A percentile compares a stretch with the other conserved stretches of the same genome.
Evolutionary conservation across 768 basidiomycete species (phyloP).

Genomic region (Scleroderma bovista): DNA sequence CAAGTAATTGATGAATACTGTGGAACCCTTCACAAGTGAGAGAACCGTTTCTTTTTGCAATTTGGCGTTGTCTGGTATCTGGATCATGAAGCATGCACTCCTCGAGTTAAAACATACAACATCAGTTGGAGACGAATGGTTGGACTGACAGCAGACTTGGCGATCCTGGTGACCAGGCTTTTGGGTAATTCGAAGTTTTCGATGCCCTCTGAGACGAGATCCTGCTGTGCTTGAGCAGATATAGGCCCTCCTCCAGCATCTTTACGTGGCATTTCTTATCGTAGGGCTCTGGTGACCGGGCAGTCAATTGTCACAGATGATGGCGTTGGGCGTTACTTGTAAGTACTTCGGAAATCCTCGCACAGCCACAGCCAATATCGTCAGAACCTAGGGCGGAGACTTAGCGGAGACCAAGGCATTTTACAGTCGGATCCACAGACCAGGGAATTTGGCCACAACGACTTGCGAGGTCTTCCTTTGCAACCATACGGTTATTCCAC

Average conservation of each 20-base stretch:
- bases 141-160: constrained; percentile 68
- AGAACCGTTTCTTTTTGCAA: constrained; percentile 86
- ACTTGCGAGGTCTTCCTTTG: too few species aligned
- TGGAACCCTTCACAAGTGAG: constrained; percentile 82
- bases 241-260: constrained; percentile 49
- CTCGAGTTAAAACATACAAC: background rate
- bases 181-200: constrained; percentile 89
- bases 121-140: background rate
- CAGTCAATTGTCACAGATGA: too few species aligned
- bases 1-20: constrained; percentile 93
- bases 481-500: too few species aligned
- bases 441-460: too few species aligned
- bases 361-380: too few species aligned
- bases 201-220: constrained; percentile 76
- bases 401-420: too few species aligned
- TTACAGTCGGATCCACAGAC: too few species aligned
- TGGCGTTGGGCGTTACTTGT: too few species aligned
- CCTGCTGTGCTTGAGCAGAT: constrained; percentile 74
- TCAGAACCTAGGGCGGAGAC: too few species aligned
- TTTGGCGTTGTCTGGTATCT: constrained; percentile 85
- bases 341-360: too few species aligned
- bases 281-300: background rate
- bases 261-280: constrained; percentile 59
- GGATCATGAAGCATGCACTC: background rate
- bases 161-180: constrained; percentile 75